Base-by-base conservation (phyloP, 2,329 filamentous ascomycete species). In the Pezicula radicicola region DNA sequence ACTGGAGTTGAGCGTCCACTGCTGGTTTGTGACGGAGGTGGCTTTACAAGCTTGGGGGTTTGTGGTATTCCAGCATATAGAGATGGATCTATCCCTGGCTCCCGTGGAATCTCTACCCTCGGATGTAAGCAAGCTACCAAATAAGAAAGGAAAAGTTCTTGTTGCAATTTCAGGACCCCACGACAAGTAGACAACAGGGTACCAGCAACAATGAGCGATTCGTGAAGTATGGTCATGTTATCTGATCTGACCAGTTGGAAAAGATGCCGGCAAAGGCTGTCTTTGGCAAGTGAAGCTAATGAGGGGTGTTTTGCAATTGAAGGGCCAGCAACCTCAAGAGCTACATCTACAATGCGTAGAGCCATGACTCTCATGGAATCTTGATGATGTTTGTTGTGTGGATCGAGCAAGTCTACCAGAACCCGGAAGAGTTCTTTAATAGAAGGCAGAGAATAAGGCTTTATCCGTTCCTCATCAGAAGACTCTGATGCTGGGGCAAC, bases 281-380 rank as follows among this genome's bases (percentile, higher is more conserved):
- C 93, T 68, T 96, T 91, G 1, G 94, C 94, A 51, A 99, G 81
- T 4, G 81, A 84, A 10, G 93, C 92, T 48, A 99, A 75, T 52
- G 88, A 90, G 6, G 93, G 92, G 67, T 99, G 94, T 57, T 89
- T 88, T 46, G 92, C 90, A 66, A 99, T 97, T 7, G 92, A 96
- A 4, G 94, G 93, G 0, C 94, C 94, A 2, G 94, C 91, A 52
- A 99, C 93, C 71, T 99, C 94, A 19, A 99, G 80, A 2, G 94
- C 94, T 42, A 99, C 94, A 68, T 99, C 94, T 50, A 99, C 94
- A 57, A 99, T 97, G 41, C 94, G 85, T 59, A 99, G 74, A 16
- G 94, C 94, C 92, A 99, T 99, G 39, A 99, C 91, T 61, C 93
- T 84, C 87, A 97, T 94, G 1, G 90, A 87, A 66, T 99, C 94